A percentile compares a stretch with the other conserved stretches of the same genome.
Conservation (phyloP, 371 early-diverging fungal species). For the Rhizopus delemar region DNA sequence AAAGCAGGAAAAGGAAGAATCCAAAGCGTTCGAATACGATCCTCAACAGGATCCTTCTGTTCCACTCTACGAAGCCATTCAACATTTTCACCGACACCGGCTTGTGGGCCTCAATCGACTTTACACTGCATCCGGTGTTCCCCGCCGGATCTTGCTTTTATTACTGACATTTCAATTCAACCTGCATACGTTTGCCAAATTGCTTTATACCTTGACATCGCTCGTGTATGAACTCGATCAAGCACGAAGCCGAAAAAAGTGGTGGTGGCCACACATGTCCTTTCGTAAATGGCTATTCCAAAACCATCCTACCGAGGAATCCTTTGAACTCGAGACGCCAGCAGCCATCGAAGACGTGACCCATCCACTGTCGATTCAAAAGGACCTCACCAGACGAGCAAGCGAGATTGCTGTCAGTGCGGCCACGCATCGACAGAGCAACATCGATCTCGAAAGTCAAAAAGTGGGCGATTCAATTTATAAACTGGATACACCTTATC, state of each 20-base stretch:
- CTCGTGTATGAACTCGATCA: constrained; percentile 44
- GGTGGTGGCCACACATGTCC: constrained; percentile 39
- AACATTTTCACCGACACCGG: constrained; percentile 35
- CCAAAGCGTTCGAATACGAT: background rate
- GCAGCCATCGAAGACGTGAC: constrained; percentile 18
- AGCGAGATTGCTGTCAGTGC: constrained; percentile 6
- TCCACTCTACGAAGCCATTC: constrained; percentile 33
- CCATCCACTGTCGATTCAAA: constrained; percentile 16
- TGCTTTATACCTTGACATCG: constrained; percentile 42
- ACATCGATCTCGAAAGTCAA: constrained; percentile 11
- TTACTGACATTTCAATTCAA: constrained; percentile 47
- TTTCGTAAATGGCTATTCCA: constrained; percentile 26
- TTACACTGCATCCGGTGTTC: constrained; percentile 26
- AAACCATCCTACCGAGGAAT: constrained; percentile 9
- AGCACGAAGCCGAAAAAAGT: constrained; percentile 20
- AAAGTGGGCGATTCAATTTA: background rate
- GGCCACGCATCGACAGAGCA: background rate
- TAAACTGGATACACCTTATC: constrained; percentile 15
- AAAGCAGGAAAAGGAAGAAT: background rate
- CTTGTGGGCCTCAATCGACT: constrained; percentile 34
- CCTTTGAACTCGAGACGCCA: constrained; percentile 33
- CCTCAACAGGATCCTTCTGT: constrained; percentile 32
- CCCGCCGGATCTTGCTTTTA: constrained; percentile 41
- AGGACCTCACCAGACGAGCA: constrained; percentile 22
- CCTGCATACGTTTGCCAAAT: constrained; percentile 44